These are phyloP conservation scores for Phaeophleospora eucalypticola DNA, from an alignment of 2,329 filamentous ascomycete genomes.

Conservation along the genomic window DNA sequence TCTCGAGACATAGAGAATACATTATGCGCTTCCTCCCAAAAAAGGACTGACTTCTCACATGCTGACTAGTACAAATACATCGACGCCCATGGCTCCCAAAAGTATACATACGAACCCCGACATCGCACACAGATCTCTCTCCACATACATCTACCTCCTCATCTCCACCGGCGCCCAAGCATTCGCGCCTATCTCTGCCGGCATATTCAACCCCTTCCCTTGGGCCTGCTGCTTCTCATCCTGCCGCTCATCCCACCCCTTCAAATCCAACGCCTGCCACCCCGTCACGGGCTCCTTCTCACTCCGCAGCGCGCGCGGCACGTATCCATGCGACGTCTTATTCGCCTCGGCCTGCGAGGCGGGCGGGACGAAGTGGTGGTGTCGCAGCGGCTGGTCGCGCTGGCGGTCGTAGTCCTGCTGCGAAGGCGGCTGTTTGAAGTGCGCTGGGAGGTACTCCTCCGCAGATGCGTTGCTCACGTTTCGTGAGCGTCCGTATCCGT, in stretches of 20 bases:
- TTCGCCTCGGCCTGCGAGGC: neutral
- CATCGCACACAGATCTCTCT: neutral
- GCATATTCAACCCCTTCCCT: neutral
- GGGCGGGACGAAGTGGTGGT: neutral
- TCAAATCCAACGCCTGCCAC: neutral
- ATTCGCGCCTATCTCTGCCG: neutral
- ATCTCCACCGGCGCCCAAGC: neutral
- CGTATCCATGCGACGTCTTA: neutral
- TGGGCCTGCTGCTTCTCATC: neutral
- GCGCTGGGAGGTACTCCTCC: neutral
- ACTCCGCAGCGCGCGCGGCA: neutral
- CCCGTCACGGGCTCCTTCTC: neutral
- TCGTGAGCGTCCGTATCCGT: no score
- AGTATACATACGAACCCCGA: no score
- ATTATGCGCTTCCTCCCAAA: no score
- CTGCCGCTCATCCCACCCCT: neutral
- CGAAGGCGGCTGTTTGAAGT: neutral
- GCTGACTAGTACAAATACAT: neutral
- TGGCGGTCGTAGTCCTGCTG: neutral
- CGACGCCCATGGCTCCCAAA: no score
- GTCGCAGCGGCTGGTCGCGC: neutral
- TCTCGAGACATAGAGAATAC: neutral
- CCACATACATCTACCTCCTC: neutral
- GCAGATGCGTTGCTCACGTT: no score
- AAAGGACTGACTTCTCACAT: neutral